Evolutionary conservation across 352 stramenopile genomes (phyloP).

Genomic region (Thraustochytrium sp.): DNA sequence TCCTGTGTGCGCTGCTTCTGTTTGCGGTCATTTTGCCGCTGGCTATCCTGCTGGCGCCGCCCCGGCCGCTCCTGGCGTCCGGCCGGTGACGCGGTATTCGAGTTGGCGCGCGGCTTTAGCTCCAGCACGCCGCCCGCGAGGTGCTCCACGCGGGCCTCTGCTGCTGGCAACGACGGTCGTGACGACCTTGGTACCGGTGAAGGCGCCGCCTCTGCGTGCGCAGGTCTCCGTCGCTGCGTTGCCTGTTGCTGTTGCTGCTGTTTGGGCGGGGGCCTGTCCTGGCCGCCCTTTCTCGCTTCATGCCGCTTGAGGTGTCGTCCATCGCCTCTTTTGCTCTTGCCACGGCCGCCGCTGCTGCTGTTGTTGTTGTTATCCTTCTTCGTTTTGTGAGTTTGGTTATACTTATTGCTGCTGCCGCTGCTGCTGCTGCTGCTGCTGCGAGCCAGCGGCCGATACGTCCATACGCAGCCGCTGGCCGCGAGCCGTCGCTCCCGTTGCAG

Average conservation of each 20-base stretch:
- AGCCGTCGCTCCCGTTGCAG: slow-evolving; percentile 54
- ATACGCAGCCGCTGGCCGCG: not conserved
- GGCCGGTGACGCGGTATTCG: no score
- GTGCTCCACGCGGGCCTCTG: not conserved
- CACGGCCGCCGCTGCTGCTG: no score
- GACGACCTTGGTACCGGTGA: not conserved
- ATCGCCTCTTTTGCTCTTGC: not conserved
- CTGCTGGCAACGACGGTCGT: not conserved
- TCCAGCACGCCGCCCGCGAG: slow-evolving; percentile 1
- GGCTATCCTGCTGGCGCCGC: no score
- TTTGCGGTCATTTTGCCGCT: no score
- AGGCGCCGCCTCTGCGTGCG: no score
- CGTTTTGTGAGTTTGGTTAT: no score
- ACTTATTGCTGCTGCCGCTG: no score
- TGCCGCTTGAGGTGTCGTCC: slow-evolving; percentile 27
- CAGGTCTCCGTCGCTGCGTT: not conserved
- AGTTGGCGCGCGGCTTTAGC: slow-evolving; percentile 28
- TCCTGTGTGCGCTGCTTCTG: no score
- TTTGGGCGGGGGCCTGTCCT: not conserved
- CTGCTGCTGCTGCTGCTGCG: no score
- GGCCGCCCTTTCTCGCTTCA: slow-evolving; percentile 56
- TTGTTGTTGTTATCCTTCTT: no score
- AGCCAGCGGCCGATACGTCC: not conserved
- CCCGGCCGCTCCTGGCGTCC: no score
- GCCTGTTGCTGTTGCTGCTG: no score